phyloP scores from a whole-genome alignment of 257 asterid species.

The Nemophila menziesii region DNA sequence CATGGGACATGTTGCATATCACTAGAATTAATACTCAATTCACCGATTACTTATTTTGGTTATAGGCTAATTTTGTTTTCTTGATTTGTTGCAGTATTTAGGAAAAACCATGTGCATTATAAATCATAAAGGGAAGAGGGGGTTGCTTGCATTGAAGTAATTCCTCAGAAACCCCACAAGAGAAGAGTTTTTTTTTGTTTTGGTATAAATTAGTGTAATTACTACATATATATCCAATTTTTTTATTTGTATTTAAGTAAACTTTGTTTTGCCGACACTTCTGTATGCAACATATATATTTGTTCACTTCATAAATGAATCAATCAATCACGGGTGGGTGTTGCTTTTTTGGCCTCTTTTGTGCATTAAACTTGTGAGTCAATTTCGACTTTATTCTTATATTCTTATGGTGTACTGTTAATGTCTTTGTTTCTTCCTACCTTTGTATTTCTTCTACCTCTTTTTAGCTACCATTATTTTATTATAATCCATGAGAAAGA shows the following conservation, averaged over 20 bases:
- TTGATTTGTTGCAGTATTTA: constrained; percentile 26
- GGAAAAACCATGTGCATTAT: constrained; percentile 22
- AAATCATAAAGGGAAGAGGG: constrained; percentile 29
- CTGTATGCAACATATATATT: constrained; percentile 23
- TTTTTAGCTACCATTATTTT: no score
- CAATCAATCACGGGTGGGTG: constrained; percentile 20
- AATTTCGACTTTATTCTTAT: not conserved
- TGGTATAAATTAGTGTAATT: constrained; percentile 67
- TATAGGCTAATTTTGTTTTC: not conserved
- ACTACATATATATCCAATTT: constrained; percentile 30
- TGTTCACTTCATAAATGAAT: constrained; percentile 9
- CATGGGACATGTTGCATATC: no score
- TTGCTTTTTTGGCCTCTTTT: constrained; percentile 12
- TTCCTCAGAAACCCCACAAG: constrained; percentile 21
- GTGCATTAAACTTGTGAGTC: constrained; percentile 4
- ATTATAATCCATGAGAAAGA: not conserved
- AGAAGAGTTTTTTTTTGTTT: constrained; percentile 9
- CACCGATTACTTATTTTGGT: not conserved
- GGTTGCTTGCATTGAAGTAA: constrained; percentile 24
- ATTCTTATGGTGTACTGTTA: not conserved
- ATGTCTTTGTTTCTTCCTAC: not conserved
- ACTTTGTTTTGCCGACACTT: constrained; percentile 32
- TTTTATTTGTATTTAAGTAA: constrained; percentile 53
- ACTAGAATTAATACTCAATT: no score
- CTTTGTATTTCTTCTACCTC: not conserved